These are phyloP conservation scores for Brassica balearica DNA, from an alignment of 441 rosid species.

Conservation along the genomic window DNA sequence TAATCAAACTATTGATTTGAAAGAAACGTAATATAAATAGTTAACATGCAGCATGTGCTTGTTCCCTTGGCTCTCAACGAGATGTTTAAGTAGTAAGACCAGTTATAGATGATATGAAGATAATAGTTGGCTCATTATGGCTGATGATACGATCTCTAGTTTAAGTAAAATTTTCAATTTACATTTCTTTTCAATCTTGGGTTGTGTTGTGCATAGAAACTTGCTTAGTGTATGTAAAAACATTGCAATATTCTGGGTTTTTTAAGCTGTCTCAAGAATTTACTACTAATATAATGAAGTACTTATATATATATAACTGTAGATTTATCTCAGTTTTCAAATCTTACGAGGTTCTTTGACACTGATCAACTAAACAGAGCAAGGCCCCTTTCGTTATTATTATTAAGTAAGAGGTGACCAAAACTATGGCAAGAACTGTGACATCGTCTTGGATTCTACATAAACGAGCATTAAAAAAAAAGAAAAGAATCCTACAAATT, in stretches of 20 bases:
- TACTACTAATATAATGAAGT: background rate
- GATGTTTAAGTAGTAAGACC: background rate
- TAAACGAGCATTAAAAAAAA: background rate
- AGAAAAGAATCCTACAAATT: background rate
- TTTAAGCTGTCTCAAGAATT: background rate
- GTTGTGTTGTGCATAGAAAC: background rate
- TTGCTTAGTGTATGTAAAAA: background rate
- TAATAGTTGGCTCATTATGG: background rate
- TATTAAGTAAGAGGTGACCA: too few relatives aligned
- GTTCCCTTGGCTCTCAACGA: background rate
- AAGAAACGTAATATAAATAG: background rate
- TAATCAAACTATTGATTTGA: background rate
- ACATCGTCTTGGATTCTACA: conserved; percentile 33
- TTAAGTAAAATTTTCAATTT: background rate
- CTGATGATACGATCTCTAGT: background rate
- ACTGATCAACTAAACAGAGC: background rate
- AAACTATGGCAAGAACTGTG: conserved; percentile 2
- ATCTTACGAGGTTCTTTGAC: background rate
- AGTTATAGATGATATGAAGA: background rate
- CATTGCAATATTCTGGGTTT: background rate
- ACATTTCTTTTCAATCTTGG: background rate
- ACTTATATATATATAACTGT: background rate
- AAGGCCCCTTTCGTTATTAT: background rate
- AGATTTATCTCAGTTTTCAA: conserved; percentile 3
- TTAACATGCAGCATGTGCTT: background rate